These are phyloP conservation scores for Thelephora terrestris DNA, from an alignment of 1,284 basidiomycete species.

Conservation along the genomic window DNA sequence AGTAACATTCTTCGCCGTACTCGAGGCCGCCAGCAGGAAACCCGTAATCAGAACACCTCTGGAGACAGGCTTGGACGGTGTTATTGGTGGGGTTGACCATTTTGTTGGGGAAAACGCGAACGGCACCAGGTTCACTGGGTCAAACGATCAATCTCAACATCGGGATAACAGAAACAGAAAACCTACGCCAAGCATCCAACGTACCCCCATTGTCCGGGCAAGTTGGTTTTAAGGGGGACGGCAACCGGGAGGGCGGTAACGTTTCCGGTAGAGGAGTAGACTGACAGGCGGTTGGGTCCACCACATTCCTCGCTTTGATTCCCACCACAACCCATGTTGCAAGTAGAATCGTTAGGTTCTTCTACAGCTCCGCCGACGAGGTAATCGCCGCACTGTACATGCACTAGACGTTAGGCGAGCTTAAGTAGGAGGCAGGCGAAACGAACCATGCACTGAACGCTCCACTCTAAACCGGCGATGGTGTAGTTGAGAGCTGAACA, in stretches of 20 bases:
- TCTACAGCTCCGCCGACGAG: slow-evolving; percentile 46
- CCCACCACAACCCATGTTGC: slow-evolving; percentile 59
- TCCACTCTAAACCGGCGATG: slow-evolving; percentile 36
- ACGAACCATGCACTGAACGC: slow-evolving; percentile 48
- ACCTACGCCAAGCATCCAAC: slow-evolving; percentile 55
- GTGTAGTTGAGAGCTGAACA: slow-evolving; percentile 27
- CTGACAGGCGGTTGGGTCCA: slow-evolving; percentile 56
- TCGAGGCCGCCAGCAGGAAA: slow-evolving; percentile 58
- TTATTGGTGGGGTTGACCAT: slow-evolving; percentile 51
- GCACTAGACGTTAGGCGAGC: slow-evolving; percentile 6
- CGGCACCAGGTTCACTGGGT: slow-evolving; percentile 24
- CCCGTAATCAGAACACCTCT: slow-evolving; percentile 54
- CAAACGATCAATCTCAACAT: neutral
- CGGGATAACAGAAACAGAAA: neutral
- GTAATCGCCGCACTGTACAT: slow-evolving; percentile 42
- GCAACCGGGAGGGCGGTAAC: slow-evolving; percentile 53
- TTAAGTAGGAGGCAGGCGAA: neutral
- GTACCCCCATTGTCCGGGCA: slow-evolving; percentile 56
- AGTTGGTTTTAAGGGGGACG: slow-evolving; percentile 36
- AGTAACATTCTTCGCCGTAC: slow-evolving; percentile 55
- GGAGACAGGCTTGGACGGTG: slow-evolving; percentile 48
- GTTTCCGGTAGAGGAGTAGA: slow-evolving; percentile 41
- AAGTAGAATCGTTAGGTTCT: slow-evolving; percentile 36
- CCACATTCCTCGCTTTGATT: slow-evolving; percentile 59
- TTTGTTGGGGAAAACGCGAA: slow-evolving; percentile 49